Evolutionary conservation across 345 rosid genomes (phyloP).

Genomic region (Ceriops tagal): DNA sequence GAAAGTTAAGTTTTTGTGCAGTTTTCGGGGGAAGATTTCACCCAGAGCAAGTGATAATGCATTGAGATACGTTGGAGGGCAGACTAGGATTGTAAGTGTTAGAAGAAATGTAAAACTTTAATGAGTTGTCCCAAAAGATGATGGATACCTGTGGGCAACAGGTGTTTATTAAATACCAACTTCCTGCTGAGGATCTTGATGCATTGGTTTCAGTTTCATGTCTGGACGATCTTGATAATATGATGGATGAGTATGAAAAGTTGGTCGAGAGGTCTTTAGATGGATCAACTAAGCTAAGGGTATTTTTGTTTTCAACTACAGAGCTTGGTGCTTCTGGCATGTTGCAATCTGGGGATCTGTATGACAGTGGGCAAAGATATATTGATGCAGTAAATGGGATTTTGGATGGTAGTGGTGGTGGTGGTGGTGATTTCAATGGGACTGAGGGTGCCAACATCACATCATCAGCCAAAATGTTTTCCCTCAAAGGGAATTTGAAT

Average conservation of each 20-base stretch:
- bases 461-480: conserved; percentile 30
- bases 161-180: conserved; percentile 66
- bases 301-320: conserved; percentile 53
- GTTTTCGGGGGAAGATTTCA: neutral
- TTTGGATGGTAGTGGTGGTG: conserved; percentile 26
- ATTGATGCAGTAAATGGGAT: conserved; percentile 69
- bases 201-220: conserved; percentile 71
- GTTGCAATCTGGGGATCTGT: conserved; percentile 42
- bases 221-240: conserved; percentile 68
- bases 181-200: conserved; percentile 81
- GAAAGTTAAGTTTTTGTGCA: neutral
- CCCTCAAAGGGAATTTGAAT: conserved; percentile 32
- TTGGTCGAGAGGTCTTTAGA: conserved; percentile 54
- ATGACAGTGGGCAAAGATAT: conserved; percentile 56
- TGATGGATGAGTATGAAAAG: conserved; percentile 84
- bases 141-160: conserved; percentile 47
- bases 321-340: conserved; percentile 48
- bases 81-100: neutral
- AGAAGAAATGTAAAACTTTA: neutral
- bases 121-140: conserved; percentile 58
- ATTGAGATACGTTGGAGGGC: neutral
- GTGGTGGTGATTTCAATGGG: conserved; percentile 41
- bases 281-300: conserved; percentile 66
- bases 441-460: conserved; percentile 39
- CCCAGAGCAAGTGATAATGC: neutral